phyloP scores from a whole-genome alignment of 75 land plant species.

The Picea glauca region DNA sequence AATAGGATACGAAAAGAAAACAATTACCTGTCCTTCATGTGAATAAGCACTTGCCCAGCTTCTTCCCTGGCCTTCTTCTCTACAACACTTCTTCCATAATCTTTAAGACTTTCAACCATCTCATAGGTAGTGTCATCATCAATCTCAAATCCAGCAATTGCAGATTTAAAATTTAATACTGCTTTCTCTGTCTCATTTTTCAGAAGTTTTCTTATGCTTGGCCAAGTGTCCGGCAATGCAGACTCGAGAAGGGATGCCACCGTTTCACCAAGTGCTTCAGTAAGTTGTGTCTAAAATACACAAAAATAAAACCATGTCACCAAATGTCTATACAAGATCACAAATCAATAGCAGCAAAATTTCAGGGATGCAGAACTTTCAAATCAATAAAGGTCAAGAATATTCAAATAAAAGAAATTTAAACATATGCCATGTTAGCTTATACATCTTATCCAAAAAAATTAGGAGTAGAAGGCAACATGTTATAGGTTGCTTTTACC shows the following conservation, averaged over 20 bases:
- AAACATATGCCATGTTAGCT: not conserved
- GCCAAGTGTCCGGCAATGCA: slow-evolving; percentile 87
- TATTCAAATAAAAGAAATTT: not conserved
- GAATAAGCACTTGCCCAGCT: slow-evolving; percentile 57
- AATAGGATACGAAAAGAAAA: not conserved
- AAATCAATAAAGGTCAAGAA: not conserved
- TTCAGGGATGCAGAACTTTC: not conserved
- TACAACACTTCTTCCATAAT: slow-evolving; percentile 43
- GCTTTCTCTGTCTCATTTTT: slow-evolving; percentile 49
- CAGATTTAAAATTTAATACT: slow-evolving; percentile 21
- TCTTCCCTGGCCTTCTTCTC: slow-evolving; percentile 73
- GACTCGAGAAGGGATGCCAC: slow-evolving; percentile 72
- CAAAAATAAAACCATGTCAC: slow-evolving; percentile 5
- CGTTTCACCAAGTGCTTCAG: slow-evolving; percentile 57
- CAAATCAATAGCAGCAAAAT: not conserved
- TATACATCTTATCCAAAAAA: not conserved
- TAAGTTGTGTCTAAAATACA: slow-evolving; percentile 44
- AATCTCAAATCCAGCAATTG: slow-evolving; percentile 56
- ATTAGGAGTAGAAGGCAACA: not conserved
- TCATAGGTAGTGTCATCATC: slow-evolving; percentile 29
- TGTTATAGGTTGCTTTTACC: slow-evolving; percentile 29
- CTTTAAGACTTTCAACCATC: slow-evolving; percentile 24
- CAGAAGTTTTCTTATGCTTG: slow-evolving; percentile 67
- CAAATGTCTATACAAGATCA: not conserved
- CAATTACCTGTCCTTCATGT: slow-evolving; percentile 69